phyloP scores from a whole-genome alignment of 441 rosid species.

The Brassica balearica region DNA sequence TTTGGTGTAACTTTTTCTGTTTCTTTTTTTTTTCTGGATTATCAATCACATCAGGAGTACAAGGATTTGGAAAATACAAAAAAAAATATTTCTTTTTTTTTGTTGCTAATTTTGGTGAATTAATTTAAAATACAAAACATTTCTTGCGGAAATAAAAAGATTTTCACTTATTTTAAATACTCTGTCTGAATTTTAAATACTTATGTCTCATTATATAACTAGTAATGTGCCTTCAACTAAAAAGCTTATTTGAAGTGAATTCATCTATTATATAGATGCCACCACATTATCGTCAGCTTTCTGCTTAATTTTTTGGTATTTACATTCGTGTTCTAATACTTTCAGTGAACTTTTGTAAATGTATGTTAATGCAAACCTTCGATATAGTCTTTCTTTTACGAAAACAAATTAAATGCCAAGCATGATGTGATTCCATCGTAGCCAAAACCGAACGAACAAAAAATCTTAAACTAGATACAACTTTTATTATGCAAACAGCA shows the following conservation, averaged over 20 bases:
- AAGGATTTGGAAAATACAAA: not conserved
- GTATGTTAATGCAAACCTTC: too few species aligned
- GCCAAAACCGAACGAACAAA: not conserved
- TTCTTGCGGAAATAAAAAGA: too few species aligned
- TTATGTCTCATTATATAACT: not conserved
- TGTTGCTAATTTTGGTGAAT: too few species aligned
- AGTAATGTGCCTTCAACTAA: not conserved
- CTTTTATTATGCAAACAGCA: slow-evolving; percentile 13
- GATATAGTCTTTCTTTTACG: too few species aligned
- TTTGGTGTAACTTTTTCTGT: too few species aligned
- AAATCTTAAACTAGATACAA: not conserved
- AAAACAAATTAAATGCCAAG: too few species aligned
- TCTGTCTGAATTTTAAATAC: too few species aligned
- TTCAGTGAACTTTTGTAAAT: too few species aligned
- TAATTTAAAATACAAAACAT: too few species aligned
- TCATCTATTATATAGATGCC: not conserved
- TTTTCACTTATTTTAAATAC: too few species aligned
- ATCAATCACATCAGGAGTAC: not conserved
- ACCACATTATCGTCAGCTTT: not conserved
- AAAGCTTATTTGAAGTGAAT: not conserved
- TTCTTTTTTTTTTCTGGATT: not conserved
- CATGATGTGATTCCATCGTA: too few species aligned
- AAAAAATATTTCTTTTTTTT: too few species aligned
- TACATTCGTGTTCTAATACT: not conserved
- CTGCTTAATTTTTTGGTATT: not conserved